Conservation (phyloP, 1,284 basidiomycete species). For the Earliella scabrosa region DNA sequence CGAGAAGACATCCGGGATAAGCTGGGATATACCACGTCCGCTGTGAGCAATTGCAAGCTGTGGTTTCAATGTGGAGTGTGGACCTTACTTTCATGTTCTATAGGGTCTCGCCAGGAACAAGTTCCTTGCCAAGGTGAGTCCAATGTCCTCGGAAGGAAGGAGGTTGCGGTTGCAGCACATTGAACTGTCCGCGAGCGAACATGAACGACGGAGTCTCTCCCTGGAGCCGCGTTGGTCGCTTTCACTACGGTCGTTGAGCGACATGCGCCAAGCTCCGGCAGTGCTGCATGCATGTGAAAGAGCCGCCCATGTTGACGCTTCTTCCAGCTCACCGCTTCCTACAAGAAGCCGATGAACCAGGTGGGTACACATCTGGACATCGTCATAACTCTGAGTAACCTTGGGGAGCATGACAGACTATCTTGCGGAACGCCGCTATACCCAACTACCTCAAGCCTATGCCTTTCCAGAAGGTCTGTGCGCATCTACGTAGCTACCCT, state of each 20-base stretch:
- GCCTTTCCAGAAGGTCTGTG: constrained; percentile 82
- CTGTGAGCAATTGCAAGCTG: constrained; percentile 53
- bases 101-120: constrained; percentile 95
- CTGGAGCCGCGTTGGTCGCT: no score
- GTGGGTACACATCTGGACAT: constrained; percentile 40
- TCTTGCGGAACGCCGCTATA: constrained; percentile 83
- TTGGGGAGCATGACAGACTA: no score
- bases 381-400: background rate
- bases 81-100: background rate
- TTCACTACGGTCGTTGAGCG: no score
- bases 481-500: background rate
- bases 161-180: no score
- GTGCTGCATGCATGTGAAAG: no score
- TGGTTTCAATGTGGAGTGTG: background rate
- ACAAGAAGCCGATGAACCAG: constrained; percentile 88
- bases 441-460: constrained; percentile 82
- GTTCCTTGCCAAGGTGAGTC: constrained; percentile 84
- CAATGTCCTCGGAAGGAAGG: no score
- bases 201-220: no score
- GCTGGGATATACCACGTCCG: constrained; percentile 94
- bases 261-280: no score
- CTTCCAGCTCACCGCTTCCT: constrained; percentile 80
- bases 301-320: background rate
- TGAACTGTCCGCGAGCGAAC: no score
- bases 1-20: constrained; percentile 70